A percentile compares a stretch with the other conserved stretches of the same genome.
Conservation (phyloP, 1,284 basidiomycete genomes). For the Rhodotorula sp. region DNA sequence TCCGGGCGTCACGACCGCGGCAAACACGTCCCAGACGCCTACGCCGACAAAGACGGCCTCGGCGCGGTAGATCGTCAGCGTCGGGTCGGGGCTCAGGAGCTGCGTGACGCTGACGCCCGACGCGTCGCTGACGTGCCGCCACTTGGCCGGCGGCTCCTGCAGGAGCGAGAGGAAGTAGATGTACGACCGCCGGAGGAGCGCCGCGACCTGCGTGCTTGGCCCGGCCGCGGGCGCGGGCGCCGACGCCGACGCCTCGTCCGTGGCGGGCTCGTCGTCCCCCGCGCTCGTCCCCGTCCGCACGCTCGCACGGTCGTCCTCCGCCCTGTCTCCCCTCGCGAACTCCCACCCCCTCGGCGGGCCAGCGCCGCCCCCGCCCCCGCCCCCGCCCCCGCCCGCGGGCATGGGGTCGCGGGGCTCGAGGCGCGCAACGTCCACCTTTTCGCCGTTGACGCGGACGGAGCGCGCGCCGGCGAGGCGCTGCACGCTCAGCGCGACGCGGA, state of each 20-base stretch:
- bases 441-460: conserved; percentile 76
- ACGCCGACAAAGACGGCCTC: conserved; percentile 98
- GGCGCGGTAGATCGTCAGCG: conserved; percentile 91
- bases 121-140: conserved; percentile 81
- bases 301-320: conserved; percentile 58
- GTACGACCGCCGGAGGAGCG: conserved; percentile 87
- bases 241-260: neutral
- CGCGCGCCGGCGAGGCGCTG: conserved; percentile 70
- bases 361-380: neutral
- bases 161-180: conserved; percentile 97
- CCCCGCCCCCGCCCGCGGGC: neutral
- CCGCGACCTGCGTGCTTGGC: conserved; percentile 60
- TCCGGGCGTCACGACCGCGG: conserved; percentile 79
- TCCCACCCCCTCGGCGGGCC: conserved; percentile 35
- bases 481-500: conserved; percentile 75
- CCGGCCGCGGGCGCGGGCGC: neutral
- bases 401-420: conserved; percentile 67
- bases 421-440: conserved; percentile 68
- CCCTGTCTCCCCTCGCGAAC: conserved; percentile 50
- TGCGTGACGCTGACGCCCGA: conserved; percentile 88
- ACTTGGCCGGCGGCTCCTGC: conserved; percentile 98
- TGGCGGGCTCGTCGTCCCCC: neutral
- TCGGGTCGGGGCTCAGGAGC: conserved; percentile 95
- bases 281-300: neutral
- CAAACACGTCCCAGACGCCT: conserved; percentile 93